phyloP scores from a whole-genome alignment of 2,329 filamentous ascomycete species.

The Stagonosporopsis rhizophila region DNA sequence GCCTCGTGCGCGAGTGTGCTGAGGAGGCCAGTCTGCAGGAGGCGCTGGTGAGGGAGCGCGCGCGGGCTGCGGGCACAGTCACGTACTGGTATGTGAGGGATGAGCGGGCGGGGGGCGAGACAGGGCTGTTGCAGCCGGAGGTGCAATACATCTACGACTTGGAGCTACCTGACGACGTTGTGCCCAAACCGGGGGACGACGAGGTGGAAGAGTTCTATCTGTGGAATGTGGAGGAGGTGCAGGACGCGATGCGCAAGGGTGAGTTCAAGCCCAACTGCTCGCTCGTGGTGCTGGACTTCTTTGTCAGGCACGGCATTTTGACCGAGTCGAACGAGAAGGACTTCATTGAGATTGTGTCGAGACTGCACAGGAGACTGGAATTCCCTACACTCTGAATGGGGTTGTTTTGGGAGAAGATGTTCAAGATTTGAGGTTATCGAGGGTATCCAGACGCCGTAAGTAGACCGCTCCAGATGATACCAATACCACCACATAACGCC shows the following conservation, averaged over 20 bases:
- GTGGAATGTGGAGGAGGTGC: constrained; percentile 77
- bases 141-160: constrained; percentile 92
- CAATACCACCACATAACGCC: constrained; percentile 42
- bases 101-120: constrained; percentile 78
- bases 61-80: constrained; percentile 70
- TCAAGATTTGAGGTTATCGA: constrained; percentile 20
- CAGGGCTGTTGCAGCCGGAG: constrained; percentile 85
- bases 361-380: constrained; percentile 79
- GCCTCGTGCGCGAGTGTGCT: constrained; percentile 81
- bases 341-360: constrained; percentile 75
- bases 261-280: constrained; percentile 95
- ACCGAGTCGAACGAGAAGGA: constrained; percentile 79
- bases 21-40: constrained; percentile 88
- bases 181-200: constrained; percentile 80
- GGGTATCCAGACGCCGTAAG: constrained; percentile 45
- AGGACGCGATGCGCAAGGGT: constrained; percentile 70
- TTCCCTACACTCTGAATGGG: constrained; percentile 64
- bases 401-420: constrained; percentile 11
- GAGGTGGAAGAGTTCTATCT: constrained; percentile 89
- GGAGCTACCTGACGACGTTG: constrained; percentile 71
- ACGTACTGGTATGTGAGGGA: constrained; percentile 87
- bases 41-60: constrained; percentile 67
- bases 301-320: constrained; percentile 82
- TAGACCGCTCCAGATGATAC: constrained; percentile 40
- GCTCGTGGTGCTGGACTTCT: constrained; percentile 84